Evolutionary conservation across 371 early-diverging fungal species (phyloP).

Genomic region (Mucor plumbeus): DNA sequence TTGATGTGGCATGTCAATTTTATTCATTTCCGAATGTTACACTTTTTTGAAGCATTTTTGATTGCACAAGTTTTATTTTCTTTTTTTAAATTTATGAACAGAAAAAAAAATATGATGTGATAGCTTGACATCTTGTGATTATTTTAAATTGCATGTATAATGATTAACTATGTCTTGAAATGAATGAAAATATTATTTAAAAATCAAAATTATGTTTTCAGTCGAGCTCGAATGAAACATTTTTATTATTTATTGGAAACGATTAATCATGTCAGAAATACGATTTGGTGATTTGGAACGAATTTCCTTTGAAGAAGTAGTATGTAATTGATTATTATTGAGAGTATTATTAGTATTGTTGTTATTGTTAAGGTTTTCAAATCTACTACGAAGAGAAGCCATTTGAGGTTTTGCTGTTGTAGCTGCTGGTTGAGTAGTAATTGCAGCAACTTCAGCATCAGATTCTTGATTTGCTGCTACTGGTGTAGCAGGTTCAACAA

Average conservation of each 20-base stretch:
- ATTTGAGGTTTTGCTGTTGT: conserved; percentile 36
- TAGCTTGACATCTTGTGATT: background rate
- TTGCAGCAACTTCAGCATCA: conserved; percentile 40
- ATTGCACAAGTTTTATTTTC: conserved; percentile 4
- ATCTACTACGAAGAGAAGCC: conserved; percentile 40
- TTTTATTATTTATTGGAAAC: conserved; percentile 26
- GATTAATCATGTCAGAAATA: conserved; percentile 49
- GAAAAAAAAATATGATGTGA: too few species aligned
- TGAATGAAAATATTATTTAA: too few species aligned
- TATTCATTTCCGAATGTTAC: background rate
- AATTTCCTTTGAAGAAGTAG: conserved; percentile 29
- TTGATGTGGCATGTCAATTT: conserved; percentile 5
- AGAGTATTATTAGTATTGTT: conserved; percentile 12
- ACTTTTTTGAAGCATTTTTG: background rate
- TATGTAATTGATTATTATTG: conserved; percentile 18
- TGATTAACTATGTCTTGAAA: too few species aligned
- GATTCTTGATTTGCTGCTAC: conserved; percentile 12
- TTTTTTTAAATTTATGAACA: background rate
- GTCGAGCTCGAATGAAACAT: too few species aligned
- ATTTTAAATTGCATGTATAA: too few species aligned
- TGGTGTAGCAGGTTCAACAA: background rate
- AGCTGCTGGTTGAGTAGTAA: conserved; percentile 19
- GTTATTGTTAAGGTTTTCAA: conserved; percentile 27
- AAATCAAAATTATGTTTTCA: too few species aligned
- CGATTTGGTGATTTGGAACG: conserved; percentile 47